phyloP scores from a whole-genome alignment of 371 early-diverging fungal genomes.

The Mortierella sp. region DNA sequence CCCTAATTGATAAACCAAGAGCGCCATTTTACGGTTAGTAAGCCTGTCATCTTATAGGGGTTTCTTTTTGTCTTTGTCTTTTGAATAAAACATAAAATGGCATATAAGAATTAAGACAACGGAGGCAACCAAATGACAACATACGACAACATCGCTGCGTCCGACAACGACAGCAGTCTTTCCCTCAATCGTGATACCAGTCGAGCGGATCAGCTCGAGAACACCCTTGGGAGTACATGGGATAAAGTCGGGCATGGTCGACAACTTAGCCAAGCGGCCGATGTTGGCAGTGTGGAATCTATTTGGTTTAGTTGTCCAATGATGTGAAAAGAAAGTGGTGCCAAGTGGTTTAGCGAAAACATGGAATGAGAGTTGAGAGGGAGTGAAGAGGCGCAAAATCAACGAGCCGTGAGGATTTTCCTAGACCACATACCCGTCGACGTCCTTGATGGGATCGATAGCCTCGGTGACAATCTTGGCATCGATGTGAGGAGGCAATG shows the following conservation, averaged over 20 bases:
- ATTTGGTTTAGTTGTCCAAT: neutral
- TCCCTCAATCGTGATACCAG: constrained; percentile 80
- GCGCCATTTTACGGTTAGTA: neutral
- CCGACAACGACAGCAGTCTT: constrained; percentile 93
- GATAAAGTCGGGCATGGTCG: constrained; percentile 81
- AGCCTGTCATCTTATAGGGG: no score
- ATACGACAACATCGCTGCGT: constrained; percentile 90
- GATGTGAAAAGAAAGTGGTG: neutral
- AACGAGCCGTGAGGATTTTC: neutral
- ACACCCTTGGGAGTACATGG: constrained; percentile 97
- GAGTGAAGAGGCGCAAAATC: neutral
- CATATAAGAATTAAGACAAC: neutral
- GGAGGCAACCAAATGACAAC: neutral
- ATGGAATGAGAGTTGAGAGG: neutral
- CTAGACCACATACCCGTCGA: constrained; percentile 82
- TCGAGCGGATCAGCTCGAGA: constrained; percentile 83
- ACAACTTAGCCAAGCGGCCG: constrained; percentile 88
- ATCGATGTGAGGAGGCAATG: constrained; percentile 89
- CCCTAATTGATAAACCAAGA: constrained; percentile 64
- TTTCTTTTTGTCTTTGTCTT: neutral
- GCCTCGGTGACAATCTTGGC: constrained; percentile 85
- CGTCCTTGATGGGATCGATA: constrained; percentile 90
- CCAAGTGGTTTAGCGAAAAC: neutral
- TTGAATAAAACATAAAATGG: neutral
- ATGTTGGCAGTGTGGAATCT: constrained; percentile 93